These are phyloP conservation scores for Neoscytalidium dimidiatum DNA, from an alignment of 2,329 filamentous ascomycete genomes.

Conservation along the genomic window DNA sequence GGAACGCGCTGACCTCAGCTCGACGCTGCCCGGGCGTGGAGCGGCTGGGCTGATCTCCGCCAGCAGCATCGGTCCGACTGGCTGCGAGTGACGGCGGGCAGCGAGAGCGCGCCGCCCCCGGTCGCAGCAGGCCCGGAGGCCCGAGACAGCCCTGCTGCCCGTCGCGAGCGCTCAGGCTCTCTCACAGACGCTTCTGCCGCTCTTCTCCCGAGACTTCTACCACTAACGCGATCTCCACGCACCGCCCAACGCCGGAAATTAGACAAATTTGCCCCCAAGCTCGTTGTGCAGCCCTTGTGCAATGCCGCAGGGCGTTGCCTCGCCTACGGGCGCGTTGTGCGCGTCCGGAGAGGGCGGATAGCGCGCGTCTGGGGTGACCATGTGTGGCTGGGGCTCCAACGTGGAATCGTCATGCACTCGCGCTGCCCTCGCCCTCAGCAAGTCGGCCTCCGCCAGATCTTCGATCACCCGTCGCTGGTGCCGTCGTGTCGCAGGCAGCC, in stretches of 20 bases:
- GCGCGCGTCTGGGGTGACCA: conserved; percentile 10
- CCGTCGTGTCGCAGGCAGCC: background rate
- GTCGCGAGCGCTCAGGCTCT: conserved; percentile 21
- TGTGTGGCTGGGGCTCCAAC: conserved; percentile 17
- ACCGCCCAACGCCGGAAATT: conserved; percentile 25
- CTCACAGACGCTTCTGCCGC: conserved; percentile 35
- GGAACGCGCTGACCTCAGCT: conserved; percentile 17
- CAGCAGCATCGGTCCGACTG: conserved; percentile 10
- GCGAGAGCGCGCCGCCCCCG: background rate
- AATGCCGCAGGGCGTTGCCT: conserved; percentile 22
- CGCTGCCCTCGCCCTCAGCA: background rate
- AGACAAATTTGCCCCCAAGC: conserved; percentile 3
- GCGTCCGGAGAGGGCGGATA: background rate
- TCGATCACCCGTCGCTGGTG: conserved; percentile 5
- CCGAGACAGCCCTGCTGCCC: conserved; percentile 21
- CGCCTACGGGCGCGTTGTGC: background rate
- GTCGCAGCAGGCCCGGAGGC: no score
- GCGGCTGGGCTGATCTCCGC: conserved; percentile 10
- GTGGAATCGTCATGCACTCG: conserved; percentile 4
- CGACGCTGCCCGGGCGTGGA: background rate
- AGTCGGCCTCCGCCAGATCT: background rate
- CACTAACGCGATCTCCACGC: conserved; percentile 26
- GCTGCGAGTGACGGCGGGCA: conserved; percentile 14
- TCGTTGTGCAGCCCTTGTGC: conserved; percentile 24
- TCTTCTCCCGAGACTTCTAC: conserved; percentile 40